A percentile compares a stretch with the other conserved stretches of the same genome.
Evolutionary conservation across 306 rosid genomes (phyloP).

Genomic region (Vigna angularis): DNA sequence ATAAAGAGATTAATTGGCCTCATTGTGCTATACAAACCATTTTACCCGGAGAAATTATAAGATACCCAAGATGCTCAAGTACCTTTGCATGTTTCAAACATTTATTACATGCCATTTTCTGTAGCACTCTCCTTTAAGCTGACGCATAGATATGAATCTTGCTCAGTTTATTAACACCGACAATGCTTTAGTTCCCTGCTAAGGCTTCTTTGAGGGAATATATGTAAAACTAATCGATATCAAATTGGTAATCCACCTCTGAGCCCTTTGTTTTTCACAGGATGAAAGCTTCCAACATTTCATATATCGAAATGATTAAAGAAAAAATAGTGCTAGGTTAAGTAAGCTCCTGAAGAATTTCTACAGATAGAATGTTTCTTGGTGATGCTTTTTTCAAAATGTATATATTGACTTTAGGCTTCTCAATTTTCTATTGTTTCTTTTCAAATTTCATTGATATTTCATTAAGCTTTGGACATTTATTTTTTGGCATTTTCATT

Average conservation of each 20-base stretch:
- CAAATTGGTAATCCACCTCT: background rate
- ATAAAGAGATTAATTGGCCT: conserved; percentile 16
- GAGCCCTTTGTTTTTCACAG: background rate
- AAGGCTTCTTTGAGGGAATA: background rate
- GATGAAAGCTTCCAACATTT: background rate
- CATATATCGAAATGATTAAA: background rate
- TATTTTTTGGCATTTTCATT: background rate
- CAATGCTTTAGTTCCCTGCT: background rate
- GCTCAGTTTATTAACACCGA: background rate
- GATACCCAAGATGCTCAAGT: conserved; percentile 2
- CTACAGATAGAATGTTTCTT: background rate
- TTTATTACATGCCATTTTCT: background rate
- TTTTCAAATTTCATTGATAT: background rate
- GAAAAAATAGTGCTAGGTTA: background rate
- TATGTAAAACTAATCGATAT: background rate
- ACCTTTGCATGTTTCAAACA: background rate
- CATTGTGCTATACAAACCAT: background rate
- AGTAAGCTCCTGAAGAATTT: background rate
- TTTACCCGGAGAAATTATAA: background rate
- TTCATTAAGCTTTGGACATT: background rate
- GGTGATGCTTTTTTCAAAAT: background rate
- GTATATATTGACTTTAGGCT: background rate
- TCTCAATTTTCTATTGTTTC: background rate
- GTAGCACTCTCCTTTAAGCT: background rate
- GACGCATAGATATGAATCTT: background rate